Base-by-base conservation (phyloP, 1,139 yeast genomes). In the Candida glucosophila region DNA sequence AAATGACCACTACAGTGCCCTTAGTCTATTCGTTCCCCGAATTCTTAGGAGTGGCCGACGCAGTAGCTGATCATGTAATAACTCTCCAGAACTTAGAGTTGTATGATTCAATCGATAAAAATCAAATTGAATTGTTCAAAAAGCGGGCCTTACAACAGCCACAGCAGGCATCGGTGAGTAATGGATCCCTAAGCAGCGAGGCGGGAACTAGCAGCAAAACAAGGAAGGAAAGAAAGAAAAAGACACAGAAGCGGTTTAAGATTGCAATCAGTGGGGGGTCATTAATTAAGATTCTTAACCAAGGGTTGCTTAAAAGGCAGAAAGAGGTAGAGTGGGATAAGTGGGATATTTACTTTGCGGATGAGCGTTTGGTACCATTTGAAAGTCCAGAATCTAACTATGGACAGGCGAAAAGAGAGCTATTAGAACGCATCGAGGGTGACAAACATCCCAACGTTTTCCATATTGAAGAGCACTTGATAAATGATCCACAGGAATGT, bases 281-380 rank as follows among this genome's bases (percentile, higher is more conserved):
- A 5, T 66, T 90, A 36, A 76, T 90, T 35, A 77, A 80, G 35
- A 93, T 88, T 27, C 64, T 90, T 30, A 73, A 81, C 36, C 88
- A 88, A 52, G 97, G 96, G 8, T 63, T 90, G 35, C 57, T 88
- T 31, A 65, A 69, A 22, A 67, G 94, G 43, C 57, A 57, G 31
- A 67, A 68, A 25, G 86, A 76, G 37, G 77, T 90, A 21, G 77
- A 76, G 39, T 90, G 97, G 97, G 79, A 74, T 29, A 80, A 77
- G 48, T 90, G 98, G 98, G 95, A 90, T 47, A 74, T 90, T 31
- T 90, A 83, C 54, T 88, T 90, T 60, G 95, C 96, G 12, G 98
- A 90, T 54, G 98, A 90, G 59, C 73, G 98, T 52, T 63, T 90
- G 36, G 98, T 90, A 24, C 93, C 95, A 25, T 82, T 86, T 43